Evolutionary conservation across 2,329 filamentous ascomycete species (phyloP).

Genomic region (Thielaviopsis euricoi): DNA sequence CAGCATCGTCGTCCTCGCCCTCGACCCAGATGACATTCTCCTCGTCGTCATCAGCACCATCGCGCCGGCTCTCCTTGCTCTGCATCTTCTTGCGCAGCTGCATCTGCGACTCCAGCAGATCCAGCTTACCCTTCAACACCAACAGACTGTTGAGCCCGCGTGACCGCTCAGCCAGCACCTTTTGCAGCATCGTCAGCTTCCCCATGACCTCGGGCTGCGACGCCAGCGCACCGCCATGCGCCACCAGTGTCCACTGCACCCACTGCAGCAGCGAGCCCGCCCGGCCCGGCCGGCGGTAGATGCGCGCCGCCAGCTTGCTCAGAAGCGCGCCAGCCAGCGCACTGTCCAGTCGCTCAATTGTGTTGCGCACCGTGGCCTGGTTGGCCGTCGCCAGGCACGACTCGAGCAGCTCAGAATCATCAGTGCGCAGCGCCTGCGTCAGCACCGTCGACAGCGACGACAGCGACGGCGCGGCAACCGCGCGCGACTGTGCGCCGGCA

Average conservation of each 20-base stretch:
- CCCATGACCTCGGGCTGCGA: constrained; percentile 70
- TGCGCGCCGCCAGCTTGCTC: constrained; percentile 67
- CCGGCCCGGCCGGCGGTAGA: constrained; percentile 74
- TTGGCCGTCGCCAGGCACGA: constrained; percentile 77
- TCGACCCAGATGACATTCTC: constrained; percentile 77
- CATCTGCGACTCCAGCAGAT: constrained; percentile 85
- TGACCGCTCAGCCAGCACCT: constrained; percentile 74
- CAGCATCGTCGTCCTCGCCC: constrained; percentile 40
- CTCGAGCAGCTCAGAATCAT: constrained; percentile 79
- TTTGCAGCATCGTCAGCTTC: constrained; percentile 62
- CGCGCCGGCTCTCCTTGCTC: constrained; percentile 18
- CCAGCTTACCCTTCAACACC: constrained; percentile 83
- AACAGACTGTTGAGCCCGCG: constrained; percentile 68
- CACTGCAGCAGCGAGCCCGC: constrained; percentile 84
- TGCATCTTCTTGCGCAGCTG: constrained; percentile 58
- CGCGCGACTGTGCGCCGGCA: constrained; percentile 20
- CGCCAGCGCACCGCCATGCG: constrained; percentile 80
- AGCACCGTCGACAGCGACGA: constrained; percentile 85
- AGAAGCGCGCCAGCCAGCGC: constrained; percentile 64
- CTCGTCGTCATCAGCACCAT: constrained; percentile 27
- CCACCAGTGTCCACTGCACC: constrained; percentile 88
- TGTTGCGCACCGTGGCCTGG: constrained; percentile 61
- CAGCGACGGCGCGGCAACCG: constrained; percentile 46
- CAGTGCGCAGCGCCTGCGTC: constrained; percentile 79
- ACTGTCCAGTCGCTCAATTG: constrained; percentile 80